Evolutionary conservation across 805 yeast species (phyloP), one percentile per base, ranked within the genome.

Genomic region (Starmerella scarabaei): DNA sequence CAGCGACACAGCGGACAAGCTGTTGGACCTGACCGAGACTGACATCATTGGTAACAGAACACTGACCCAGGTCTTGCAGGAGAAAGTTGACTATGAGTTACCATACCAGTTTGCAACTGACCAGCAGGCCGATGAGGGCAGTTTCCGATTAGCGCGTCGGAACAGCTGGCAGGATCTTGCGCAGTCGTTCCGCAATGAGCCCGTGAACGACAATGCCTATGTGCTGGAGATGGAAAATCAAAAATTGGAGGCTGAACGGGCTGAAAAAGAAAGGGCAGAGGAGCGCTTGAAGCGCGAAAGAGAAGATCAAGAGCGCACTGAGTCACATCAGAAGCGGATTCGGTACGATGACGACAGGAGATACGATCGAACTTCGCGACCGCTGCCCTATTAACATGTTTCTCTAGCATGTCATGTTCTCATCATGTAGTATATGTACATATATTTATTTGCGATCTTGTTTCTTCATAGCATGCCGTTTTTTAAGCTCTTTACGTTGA

Each of bases 401-500:
- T 8, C 12, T 12, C 12, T 24, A 24, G 27, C 27, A 24, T 24
- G 8, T 24, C 12, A 9, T 24, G 27, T 24, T 24, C 27, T 24
- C 12, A 9, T 12, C 27, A 33, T 12, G 9, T 20, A 17, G 15
- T 33, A 33, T 6, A 21, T 20, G 27, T 15, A 18, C 12, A 17
- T 17, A 8, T 20, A 17, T 6, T 20, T 6, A 18, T 19, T 40
- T 53, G 30, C 72, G 52, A 16, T 56, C 47, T 33, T 55, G 53
- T 49, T 67, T 69, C 53, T 63, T 69, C 17, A 55, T 53, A 6
- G 69, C 55, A 1, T 51, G 54, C 21, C 47, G 40, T 44, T 62
- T 61, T 46, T 72, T 72, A 3, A 48, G 44, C 31, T 51, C 48
- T 4, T 67, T 48, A 29, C 73, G 43, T 21, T 40, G 43, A 27